Base-by-base conservation (phyloP, 352 stramenopile genomes). In the Phytophthora palmivora region DNA sequence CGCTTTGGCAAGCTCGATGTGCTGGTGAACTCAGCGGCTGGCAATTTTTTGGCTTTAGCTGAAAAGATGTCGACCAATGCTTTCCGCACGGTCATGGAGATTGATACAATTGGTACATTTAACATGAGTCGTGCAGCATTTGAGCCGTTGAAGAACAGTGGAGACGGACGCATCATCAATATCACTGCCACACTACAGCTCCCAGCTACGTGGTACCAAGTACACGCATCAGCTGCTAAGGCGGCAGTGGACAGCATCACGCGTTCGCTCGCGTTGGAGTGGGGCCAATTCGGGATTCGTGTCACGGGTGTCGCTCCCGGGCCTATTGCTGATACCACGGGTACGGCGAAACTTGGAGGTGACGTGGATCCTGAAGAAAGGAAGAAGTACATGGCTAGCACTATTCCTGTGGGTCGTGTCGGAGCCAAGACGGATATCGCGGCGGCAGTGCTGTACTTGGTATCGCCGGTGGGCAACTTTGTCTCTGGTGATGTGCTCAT, bases 1-100 rank as follows among this genome's bases (percentile, higher is more conserved):
- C 63, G 79, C 21, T 98, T 92, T 63, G 94, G 94, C 24, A 84
- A 82, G 53, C 72, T 98, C 6, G 88, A 98, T 70, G 92, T 98
- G 64, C 70, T 98, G 15, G 82, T 98, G 12, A 98, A 98, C 72
- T 85, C 88, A 30, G 96, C 96, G 0, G 96, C 96, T 0, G 96
- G 96, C 51, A 98, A 98, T 70, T 98, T 98, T 75, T 61, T 98
- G 39, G 76, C 82, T 44, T 62, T 88, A 28, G 91, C 91, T 5
- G 85, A 96, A 42, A 83, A 90, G 51, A 67, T 98, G 30, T 94
- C 75, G 36, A 95, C 91, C 3, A 98, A 98, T 70, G 96, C 89
- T 47, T 98, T 98, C 75, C 90, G 89, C 50, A 99, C 97, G 7
- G 96, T 99, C 5, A 90, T 99, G 79, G 95, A 98, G 58, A 99